Percentiles rank a stretch among this genome's conserved stretches.
Evolutionary conservation across 352 stramenopile genomes (phyloP).

Genomic region (Plasmopara muralis): DNA sequence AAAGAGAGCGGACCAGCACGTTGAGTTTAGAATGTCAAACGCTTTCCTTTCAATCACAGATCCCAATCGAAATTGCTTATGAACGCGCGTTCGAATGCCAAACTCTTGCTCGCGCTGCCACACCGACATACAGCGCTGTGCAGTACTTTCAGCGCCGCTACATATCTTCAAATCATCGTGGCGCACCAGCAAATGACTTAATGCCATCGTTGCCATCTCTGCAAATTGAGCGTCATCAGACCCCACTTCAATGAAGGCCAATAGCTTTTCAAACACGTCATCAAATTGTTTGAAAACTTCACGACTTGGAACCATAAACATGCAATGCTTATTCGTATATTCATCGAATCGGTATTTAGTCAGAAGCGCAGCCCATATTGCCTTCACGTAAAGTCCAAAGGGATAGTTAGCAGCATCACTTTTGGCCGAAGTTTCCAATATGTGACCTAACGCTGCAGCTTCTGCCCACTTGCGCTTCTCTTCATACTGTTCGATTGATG

Average conservation of each 20-base stretch:
- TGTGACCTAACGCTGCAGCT: conserved; percentile 39
- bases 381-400: conserved; percentile 56
- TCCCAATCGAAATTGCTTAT: conserved; percentile 28
- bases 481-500: conserved; percentile 21
- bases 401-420: conserved; percentile 7
- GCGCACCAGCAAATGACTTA: conserved; percentile 34
- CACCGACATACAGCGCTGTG: conserved; percentile 7
- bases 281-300: conserved; percentile 27
- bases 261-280: conserved; percentile 28
- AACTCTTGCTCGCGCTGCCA: conserved; percentile 40
- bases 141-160: background rate
- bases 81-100: conserved; percentile 31
- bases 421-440: conserved; percentile 13
- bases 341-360: conserved; percentile 10
- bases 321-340: conserved; percentile 4
- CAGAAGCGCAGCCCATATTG: conserved; percentile 30
- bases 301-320: conserved; percentile 24
- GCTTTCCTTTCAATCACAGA: conserved; percentile 1
- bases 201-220: conserved; percentile 28
- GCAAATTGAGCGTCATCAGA: conserved; percentile 12
- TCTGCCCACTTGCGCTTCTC: conserved; percentile 25
- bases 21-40: background rate
- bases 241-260: conserved; percentile 24
- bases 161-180: conserved; percentile 9
- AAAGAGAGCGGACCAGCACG: conserved; percentile 45